Percentiles rank a stretch among this genome's conserved stretches.
Evolutionary conservation across 192 early-diverging fungal species (phyloP).

Genomic region (Rhizoclosmatium globosum): DNA sequence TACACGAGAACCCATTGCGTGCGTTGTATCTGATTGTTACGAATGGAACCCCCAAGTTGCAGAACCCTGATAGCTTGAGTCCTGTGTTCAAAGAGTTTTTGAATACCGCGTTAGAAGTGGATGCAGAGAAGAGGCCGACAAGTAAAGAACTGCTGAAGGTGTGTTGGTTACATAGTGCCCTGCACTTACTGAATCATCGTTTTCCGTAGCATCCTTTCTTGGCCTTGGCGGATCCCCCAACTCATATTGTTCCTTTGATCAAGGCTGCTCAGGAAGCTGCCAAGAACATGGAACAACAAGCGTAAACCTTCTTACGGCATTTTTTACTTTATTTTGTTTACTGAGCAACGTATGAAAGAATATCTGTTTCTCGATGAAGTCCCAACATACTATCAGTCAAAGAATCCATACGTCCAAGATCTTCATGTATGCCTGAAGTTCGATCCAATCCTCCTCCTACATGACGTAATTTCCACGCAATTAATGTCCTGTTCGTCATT

Average conservation of each 20-base stretch:
- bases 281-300: conserved; percentile 44
- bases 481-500: background rate
- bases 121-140: conserved; percentile 81
- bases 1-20: conserved; percentile 94
- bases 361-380: too few relatives aligned
- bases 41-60: conserved; percentile 92
- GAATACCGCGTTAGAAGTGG: conserved; percentile 85
- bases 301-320: background rate
- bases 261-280: conserved; percentile 56
- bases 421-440: too few relatives aligned
- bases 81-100: conserved; percentile 87
- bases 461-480: background rate
- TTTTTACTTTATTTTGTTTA: too few relatives aligned
- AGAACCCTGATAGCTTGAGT: conserved; percentile 83
- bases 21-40: conserved; percentile 97
- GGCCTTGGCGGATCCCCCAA: conserved; percentile 80
- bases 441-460: too few relatives aligned
- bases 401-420: too few relatives aligned
- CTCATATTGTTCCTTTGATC: conserved; percentile 84
- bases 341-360: too few relatives aligned
- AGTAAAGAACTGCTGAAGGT: conserved; percentile 80
- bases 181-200: conserved; percentile 4
- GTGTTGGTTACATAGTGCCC: conserved; percentile 6
- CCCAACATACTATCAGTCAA: too few relatives aligned
- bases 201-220: conserved; percentile 82